phyloP scores from a whole-genome alignment of 805 yeast species.

The Monosporozyma unispora region DNA sequence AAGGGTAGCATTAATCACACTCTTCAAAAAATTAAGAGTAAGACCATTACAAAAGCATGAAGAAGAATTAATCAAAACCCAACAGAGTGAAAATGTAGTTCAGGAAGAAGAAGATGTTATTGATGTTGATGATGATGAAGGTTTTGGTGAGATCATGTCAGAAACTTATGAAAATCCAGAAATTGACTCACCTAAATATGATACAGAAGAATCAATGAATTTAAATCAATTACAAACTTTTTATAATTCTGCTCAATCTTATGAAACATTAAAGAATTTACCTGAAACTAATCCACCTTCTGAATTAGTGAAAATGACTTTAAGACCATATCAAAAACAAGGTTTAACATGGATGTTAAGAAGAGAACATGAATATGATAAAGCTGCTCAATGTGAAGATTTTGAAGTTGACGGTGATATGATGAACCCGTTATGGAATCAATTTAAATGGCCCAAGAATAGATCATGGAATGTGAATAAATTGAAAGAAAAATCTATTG shows the following conservation, averaged over 20 bases:
- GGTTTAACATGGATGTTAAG: conserved; percentile 88
- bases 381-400: conserved; percentile 16
- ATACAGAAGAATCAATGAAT: conserved; percentile 37
- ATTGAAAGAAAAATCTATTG: neutral
- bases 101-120: conserved; percentile 14
- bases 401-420: conserved; percentile 40
- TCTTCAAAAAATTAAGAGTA: conserved; percentile 45
- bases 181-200: conserved; percentile 13
- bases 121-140: conserved; percentile 31
- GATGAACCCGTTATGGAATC: conserved; percentile 81
- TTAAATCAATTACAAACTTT: conserved; percentile 68
- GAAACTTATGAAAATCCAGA: conserved; percentile 5
- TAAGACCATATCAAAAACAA: conserved; percentile 74
- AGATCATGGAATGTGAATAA: conserved; percentile 30
- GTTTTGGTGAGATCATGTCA: conserved; percentile 9
- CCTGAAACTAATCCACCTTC: conserved; percentile 52
- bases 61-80: conserved; percentile 9
- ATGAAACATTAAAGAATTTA: conserved; percentile 43
- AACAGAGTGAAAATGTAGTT: neutral
- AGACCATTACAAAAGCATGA: conserved; percentile 11
- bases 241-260: conserved; percentile 62
- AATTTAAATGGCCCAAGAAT: conserved; percentile 63
- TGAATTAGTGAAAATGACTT: conserved; percentile 43
- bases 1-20: conserved; percentile 44
- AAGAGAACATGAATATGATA: conserved; percentile 53